Conservation (phyloP, 2,329 filamentous ascomycete species). For the Alternaria sp. region DNA sequence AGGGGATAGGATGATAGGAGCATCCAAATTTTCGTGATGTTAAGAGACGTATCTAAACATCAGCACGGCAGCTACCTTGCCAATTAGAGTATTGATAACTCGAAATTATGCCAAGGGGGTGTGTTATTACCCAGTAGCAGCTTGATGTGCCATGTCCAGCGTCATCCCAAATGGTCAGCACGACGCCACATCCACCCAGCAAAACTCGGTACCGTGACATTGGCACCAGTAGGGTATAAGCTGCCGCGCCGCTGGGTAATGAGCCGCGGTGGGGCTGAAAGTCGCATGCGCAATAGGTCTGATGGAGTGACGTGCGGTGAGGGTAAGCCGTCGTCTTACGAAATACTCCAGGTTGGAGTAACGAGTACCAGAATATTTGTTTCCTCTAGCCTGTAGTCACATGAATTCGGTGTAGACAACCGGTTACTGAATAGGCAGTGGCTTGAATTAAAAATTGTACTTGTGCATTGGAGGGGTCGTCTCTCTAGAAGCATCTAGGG, state of each 20-base stretch:
- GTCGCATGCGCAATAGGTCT: not conserved
- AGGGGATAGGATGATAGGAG: not conserved
- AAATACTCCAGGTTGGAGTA: not conserved
- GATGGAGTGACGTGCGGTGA: slow-evolving; percentile 3
- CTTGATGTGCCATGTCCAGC: not conserved
- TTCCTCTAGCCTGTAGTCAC: not conserved
- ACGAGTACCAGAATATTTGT: not conserved
- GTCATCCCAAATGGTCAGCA: not conserved
- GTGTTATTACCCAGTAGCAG: slow-evolving; percentile 4
- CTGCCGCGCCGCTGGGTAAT: not conserved
- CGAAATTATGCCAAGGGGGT: slow-evolving; percentile 19
- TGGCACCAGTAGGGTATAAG: not conserved
- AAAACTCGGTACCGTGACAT: slow-evolving; percentile 5
- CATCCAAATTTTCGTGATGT: not conserved
- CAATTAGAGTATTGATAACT: not conserved
- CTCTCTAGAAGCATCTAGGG: not conserved
- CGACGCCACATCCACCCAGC: slow-evolving; percentile 17
- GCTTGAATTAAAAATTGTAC: not conserved
- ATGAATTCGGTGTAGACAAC: not conserved
- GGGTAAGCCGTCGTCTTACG: slow-evolving; percentile 3
- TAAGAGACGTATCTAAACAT: not conserved
- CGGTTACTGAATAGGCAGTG: not conserved
- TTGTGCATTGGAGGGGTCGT: not conserved
- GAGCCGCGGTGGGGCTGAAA: not conserved
- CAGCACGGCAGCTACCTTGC: not conserved